phyloP scores from a whole-genome alignment of 2,329 filamentous ascomycete species.

The Hypoxylon sp. region DNA sequence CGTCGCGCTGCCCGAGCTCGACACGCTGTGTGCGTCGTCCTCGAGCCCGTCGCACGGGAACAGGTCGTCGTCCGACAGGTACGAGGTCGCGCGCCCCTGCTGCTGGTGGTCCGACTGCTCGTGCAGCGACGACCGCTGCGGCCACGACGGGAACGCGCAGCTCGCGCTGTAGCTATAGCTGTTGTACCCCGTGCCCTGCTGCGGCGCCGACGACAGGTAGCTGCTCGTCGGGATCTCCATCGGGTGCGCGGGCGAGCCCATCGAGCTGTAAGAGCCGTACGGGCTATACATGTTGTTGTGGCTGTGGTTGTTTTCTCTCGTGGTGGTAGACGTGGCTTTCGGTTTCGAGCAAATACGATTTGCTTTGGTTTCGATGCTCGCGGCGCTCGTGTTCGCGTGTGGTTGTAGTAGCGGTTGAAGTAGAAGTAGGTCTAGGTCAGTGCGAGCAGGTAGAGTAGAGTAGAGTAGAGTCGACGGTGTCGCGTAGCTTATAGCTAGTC shows the following conservation, averaged over 20 bases:
- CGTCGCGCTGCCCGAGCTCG: constrained; percentile 52
- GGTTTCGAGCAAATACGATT: background rate
- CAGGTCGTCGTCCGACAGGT: constrained; percentile 70
- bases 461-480: constrained; percentile 11
- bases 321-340: background rate
- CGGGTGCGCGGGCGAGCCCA: constrained; percentile 46
- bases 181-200: background rate
- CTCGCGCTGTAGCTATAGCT: constrained; percentile 42
- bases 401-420: no score
- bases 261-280: constrained; percentile 49
- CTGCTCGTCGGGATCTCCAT: constrained; percentile 46
- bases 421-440: no score
- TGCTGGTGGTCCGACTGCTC: constrained; percentile 37
- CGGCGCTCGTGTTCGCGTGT: constrained; percentile 11
- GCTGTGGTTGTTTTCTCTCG: background rate
- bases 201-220: constrained; percentile 37
- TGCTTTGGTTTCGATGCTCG: no score
- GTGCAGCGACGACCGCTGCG: constrained; percentile 49
- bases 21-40: constrained; percentile 58
- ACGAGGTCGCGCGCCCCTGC: constrained; percentile 61
- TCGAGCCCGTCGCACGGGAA: constrained; percentile 60
- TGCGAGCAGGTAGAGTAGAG: background rate
- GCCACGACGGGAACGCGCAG: constrained; percentile 56
- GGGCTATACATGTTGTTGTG: constrained; percentile 44
- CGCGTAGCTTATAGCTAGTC: constrained; percentile 8